These are phyloP conservation scores for Panus rudis DNA, from an alignment of 768 basidiomycete genomes.

Conservation along the genomic window DNA sequence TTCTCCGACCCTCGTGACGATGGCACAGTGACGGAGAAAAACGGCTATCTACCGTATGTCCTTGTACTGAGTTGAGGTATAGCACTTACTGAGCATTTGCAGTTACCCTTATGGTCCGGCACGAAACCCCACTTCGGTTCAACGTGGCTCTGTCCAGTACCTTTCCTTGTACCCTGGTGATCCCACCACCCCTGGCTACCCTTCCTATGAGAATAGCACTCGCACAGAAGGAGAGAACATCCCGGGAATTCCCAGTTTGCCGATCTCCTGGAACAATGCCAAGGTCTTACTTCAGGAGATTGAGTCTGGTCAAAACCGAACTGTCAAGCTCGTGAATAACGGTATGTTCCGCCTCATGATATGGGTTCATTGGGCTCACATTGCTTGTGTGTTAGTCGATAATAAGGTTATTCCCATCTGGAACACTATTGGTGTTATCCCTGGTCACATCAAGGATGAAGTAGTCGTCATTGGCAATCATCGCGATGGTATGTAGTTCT, in stretches of 20 bases:
- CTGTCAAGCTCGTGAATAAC: constrained; percentile 47
- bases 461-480: constrained; percentile 85
- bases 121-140: constrained; percentile 77
- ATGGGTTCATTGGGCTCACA: background rate
- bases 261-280: constrained; percentile 85
- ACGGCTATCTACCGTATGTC: constrained; percentile 60
- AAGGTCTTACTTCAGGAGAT: constrained; percentile 45
- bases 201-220: constrained; percentile 78
- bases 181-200: constrained; percentile 84
- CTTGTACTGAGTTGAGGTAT: background rate
- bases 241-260: constrained; percentile 76
- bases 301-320: constrained; percentile 35
- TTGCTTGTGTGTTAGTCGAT: constrained; percentile 40
- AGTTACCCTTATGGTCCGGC: constrained; percentile 85
- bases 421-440: constrained; percentile 81
- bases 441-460: constrained; percentile 78
- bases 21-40: constrained; percentile 65
- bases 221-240: constrained; percentile 54
- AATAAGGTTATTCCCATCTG: constrained; percentile 81
- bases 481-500: constrained; percentile 76
- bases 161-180: constrained; percentile 54
- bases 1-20: constrained; percentile 87
- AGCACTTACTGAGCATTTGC: background rate
- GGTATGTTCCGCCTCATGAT: constrained; percentile 26
- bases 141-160: constrained; percentile 80